Conservation (phyloP, 1,284 basidiomycete species). For the Waitea zeae region DNA sequence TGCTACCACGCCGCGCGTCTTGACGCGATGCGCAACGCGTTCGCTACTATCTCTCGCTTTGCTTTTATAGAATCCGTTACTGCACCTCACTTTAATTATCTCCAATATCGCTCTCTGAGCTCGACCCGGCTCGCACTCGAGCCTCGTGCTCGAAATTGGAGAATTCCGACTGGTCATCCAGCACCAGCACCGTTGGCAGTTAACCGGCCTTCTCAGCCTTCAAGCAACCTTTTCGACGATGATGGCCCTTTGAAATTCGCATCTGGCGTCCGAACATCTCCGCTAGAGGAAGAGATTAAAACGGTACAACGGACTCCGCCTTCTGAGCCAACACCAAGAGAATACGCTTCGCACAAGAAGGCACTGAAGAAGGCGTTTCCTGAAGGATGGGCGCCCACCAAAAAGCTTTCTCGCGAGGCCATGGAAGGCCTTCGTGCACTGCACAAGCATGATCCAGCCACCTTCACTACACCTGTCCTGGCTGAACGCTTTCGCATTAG, state of each 20-base stretch:
- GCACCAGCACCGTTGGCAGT: too few relatives aligned
- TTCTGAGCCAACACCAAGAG: constrained; percentile 26
- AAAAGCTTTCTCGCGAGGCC: constrained; percentile 77
- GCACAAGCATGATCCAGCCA: constrained; percentile 49
- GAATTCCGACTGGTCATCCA: too few relatives aligned
- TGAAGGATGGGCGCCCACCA: constrained; percentile 71
- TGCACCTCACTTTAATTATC: too few relatives aligned
- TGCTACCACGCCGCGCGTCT: too few relatives aligned
- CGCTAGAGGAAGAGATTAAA: constrained; percentile 4
- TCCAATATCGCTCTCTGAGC: too few relatives aligned
- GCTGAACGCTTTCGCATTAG: constrained; percentile 71
- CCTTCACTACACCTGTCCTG: constrained; percentile 54
- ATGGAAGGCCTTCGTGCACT: constrained; percentile 76
- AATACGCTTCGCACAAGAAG: constrained; percentile 33
- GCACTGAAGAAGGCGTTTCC: constrained; percentile 49
- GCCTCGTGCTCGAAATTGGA: too few relatives aligned
- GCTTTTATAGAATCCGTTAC: too few relatives aligned
- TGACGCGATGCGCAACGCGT: too few relatives aligned
- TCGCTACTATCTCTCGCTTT: too few relatives aligned
- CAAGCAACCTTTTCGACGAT: too few relatives aligned
- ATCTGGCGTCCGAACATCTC: constrained; percentile 1
- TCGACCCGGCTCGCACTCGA: too few relatives aligned
- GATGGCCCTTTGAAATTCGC: constrained; percentile 3
- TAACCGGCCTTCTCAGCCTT: too few relatives aligned
- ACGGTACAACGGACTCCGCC: constrained; percentile 19